Percentiles rank a stretch among this genome's conserved stretches.
These are phyloP conservation scores for Calonectria montana DNA, from an alignment of 2,329 filamentous ascomycete genomes.

Conservation along the genomic window DNA sequence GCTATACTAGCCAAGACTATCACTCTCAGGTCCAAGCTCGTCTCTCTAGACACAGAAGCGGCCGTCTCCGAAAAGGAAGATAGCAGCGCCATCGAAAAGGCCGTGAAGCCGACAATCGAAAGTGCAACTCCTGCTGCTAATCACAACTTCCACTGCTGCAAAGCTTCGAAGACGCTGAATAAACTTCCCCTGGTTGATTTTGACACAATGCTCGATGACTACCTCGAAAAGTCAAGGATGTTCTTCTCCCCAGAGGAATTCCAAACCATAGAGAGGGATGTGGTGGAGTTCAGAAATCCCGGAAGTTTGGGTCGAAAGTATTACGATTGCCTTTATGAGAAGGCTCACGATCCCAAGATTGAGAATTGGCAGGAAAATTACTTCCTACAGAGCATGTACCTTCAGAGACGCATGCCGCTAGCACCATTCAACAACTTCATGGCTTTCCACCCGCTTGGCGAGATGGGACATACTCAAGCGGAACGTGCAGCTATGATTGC, in stretches of 20 bases:
- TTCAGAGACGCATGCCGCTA: slow-evolving; percentile 25
- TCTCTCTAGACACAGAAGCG: slow-evolving; percentile 2
- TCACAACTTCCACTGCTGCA: slow-evolving; percentile 28
- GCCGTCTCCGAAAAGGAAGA: slow-evolving; percentile 10
- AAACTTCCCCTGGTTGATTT: slow-evolving; percentile 26
- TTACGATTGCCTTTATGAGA: slow-evolving; percentile 15
- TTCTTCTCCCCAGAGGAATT: slow-evolving; percentile 25
- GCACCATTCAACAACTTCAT: slow-evolving; percentile 29
- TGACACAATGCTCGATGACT: slow-evolving; percentile 22
- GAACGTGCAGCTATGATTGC: slow-evolving; percentile 29
- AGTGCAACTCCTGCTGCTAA: neutral
- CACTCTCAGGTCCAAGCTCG: slow-evolving; percentile 20
- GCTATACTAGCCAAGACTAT: slow-evolving; percentile 20
- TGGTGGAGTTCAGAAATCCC: slow-evolving; percentile 15
- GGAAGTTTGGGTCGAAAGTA: slow-evolving; percentile 24
- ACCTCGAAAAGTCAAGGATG: slow-evolving; percentile 22
- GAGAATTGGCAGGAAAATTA: slow-evolving; percentile 29
- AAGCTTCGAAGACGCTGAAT: slow-evolving; percentile 17
- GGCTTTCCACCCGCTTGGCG: slow-evolving; percentile 21
- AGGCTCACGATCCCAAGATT: slow-evolving; percentile 20
- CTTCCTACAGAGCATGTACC: slow-evolving; percentile 25
- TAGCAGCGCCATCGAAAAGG: neutral
- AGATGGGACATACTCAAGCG: slow-evolving; percentile 27
- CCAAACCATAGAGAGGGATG: slow-evolving; percentile 17
- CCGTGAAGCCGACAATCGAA: neutral